Percentiles rank a stretch among this genome's conserved stretches.
These are phyloP conservation scores for Solanum medicagineum DNA, from an alignment of 257 asterid species.

Conservation along the genomic window DNA sequence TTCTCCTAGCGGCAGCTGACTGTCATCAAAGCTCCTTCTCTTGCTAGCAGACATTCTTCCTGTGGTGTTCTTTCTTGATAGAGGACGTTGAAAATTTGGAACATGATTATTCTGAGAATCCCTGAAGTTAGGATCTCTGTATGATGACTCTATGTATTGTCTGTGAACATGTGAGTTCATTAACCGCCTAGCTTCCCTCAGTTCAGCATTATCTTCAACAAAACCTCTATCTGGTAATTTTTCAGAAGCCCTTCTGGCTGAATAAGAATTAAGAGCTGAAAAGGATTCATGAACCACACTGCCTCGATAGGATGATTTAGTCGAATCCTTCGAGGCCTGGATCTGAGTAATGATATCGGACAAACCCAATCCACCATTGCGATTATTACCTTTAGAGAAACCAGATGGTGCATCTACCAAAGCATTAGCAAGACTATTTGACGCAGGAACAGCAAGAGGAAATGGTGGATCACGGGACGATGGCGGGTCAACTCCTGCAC, in stretches of 20 bases:
- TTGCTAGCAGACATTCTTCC: conserved; percentile 83
- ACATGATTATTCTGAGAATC: conserved; percentile 52
- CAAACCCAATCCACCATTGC: conserved; percentile 76
- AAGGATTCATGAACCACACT: conserved; percentile 46
- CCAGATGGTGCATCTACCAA: conserved; percentile 44
- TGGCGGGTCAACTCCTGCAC: conserved; percentile 99
- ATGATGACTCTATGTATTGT: conserved; percentile 53
- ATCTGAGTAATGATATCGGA: conserved; percentile 94
- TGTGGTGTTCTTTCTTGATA: conserved; percentile 65
- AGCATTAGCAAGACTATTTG: conserved; percentile 56
- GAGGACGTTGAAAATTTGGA: conserved; percentile 97
- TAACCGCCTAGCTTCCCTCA: conserved; percentile 60
- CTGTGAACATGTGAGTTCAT: conserved; percentile 46
- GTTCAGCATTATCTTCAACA: conserved; percentile 59
- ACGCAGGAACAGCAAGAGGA: conserved; percentile 96
- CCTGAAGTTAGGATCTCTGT: conserved; percentile 61
- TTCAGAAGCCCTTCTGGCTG: conserved; percentile 71
- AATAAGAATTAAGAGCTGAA: conserved; percentile 48
- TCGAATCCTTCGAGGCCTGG: conserved; percentile 84
- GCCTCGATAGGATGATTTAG: conserved; percentile 50
- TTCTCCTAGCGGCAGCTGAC: conserved; percentile 69
- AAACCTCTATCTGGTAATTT: conserved; percentile 58
- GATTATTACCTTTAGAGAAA: conserved; percentile 54
- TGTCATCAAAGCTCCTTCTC: conserved; percentile 96
- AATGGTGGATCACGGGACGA: conserved; percentile 99